These are phyloP conservation scores for Pichia nakasei DNA, from an alignment of 805 yeast species.

Conservation along the genomic window DNA sequence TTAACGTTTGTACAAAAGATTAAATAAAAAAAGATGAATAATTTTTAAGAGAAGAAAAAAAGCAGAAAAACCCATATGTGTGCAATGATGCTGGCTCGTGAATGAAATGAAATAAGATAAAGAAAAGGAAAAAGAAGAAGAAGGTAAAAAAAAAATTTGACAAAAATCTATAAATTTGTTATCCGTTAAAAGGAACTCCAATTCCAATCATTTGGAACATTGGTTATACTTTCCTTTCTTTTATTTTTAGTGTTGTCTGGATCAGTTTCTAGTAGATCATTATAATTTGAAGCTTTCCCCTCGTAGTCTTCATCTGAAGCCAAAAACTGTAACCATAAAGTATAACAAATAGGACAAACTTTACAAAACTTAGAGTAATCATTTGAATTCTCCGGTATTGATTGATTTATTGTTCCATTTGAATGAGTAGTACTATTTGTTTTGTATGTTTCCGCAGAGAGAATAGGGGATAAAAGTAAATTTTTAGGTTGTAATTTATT, in stretches of 20 bases:
- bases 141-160: background rate
- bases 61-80: too few relatives aligned
- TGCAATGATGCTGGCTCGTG: too few relatives aligned
- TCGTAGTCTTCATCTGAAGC: slow-evolving; percentile 20
- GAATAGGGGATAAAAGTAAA: background rate
- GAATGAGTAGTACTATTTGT: slow-evolving; percentile 1
- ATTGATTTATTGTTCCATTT: background rate
- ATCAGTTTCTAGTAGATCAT: background rate
- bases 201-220: slow-evolving; percentile 38
- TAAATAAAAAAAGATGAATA: too few relatives aligned
- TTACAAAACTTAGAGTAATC: slow-evolving; percentile 13
- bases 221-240: slow-evolving; percentile 12
- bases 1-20: too few relatives aligned
- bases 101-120: background rate
- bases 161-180: too few relatives aligned
- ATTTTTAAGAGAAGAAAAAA: too few relatives aligned
- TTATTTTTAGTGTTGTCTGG: slow-evolving; percentile 14
- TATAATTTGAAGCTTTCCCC: slow-evolving; percentile 9
- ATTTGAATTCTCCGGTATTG: background rate
- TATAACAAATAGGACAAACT: slow-evolving; percentile 22
- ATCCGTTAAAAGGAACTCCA: slow-evolving; percentile 45
- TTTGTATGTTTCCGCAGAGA: slow-evolving; percentile 10
- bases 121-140: background rate
- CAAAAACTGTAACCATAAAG: slow-evolving; percentile 20
- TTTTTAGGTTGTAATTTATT: background rate